Conservation (phyloP, 331 rosid species). For the Malus hybrid region DNA sequence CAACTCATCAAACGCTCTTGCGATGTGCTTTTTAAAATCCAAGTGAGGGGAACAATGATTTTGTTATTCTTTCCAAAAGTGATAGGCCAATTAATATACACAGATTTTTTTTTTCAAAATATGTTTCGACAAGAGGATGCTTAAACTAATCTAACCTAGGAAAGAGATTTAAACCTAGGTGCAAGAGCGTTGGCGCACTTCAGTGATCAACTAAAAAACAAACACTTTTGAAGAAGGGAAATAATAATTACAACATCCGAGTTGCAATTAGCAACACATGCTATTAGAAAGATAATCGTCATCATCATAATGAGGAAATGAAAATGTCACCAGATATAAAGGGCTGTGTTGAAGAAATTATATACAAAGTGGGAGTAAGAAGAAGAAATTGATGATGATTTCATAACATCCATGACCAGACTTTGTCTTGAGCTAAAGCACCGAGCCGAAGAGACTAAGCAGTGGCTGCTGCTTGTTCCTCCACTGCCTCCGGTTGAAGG, state of each 20-base stretch:
- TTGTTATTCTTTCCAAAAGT: not conserved
- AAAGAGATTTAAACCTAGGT: not conserved
- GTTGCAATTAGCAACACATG: not conserved
- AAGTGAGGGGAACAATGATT: not conserved
- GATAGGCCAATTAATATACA: too few relatives aligned
- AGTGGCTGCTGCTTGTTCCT: slow-evolving; percentile 76
- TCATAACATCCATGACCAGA: not conserved
- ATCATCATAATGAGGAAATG: not conserved
- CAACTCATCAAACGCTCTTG: not conserved
- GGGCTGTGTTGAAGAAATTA: not conserved
- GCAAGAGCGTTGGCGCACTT: too few relatives aligned
- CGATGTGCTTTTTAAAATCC: not conserved
- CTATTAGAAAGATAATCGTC: not conserved
- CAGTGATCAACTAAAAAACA: too few relatives aligned
- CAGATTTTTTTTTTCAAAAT: not conserved
- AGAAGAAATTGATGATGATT: not conserved
- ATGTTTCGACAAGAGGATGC: not conserved
- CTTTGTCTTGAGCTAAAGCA: not conserved
- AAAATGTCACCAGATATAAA: not conserved
- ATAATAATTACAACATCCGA: too few relatives aligned
- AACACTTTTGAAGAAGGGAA: too few relatives aligned
- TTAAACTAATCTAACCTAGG: too few relatives aligned
- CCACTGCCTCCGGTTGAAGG: slow-evolving; percentile 64
- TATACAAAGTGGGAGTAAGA: not conserved
- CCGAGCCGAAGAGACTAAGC: slow-evolving; percentile 38